Base-by-base conservation (phyloP, 805 yeast genomes). In the Clavispora santaluciae region DNA sequence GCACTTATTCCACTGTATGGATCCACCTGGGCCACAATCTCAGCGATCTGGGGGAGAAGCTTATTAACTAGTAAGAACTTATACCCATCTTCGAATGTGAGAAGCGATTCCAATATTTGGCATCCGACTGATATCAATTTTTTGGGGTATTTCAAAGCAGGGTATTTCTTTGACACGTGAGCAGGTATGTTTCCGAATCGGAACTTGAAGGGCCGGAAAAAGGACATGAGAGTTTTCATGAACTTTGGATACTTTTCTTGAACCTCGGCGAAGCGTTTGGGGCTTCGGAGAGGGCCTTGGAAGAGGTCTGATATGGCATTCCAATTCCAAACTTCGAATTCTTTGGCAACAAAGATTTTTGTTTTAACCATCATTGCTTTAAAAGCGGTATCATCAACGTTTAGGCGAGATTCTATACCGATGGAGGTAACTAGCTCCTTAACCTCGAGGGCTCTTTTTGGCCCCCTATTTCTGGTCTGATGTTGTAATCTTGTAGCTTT, bases 261-360 rank as follows among this genome's bases (percentile, higher is more conserved):
- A 1, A 84, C 68, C 42, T 91, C 98, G 23, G 88, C 95, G 33
- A 93, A 70, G 36, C 87, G 68, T 48, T 70, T 77, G 0, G 86
- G 82, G 52, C 78, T 82, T 43, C 77, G 61, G n/a, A 93, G 61
- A 0, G 97, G 96, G 0, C 96, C 96, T 50, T 76, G 82, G 50
- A 88, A 74, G n/a, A 93, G 63, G 43, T 80, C 84, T 13, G 76
- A 66, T 0, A 93, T 67, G 1, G 81, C 66, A 20, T 73, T 76
- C 95, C 97, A 90, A 54, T 89, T 81, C 99, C 99, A 93, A 38
- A 78, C 79, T 1, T 79, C 68, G 55, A 73, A 89, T 40, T 82
- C 86, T 55, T 91, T 93, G 0, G 95, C 81, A 4, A 83, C 73
- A 29, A 88, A 60, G 1, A 93, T 89, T 48, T 73, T 80, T 0